Evolutionary conservation across 2,329 filamentous ascomycete species (phyloP), one percentile per base, ranked within the genome.

Genomic region (Phyllosticta citribraziliensis): DNA sequence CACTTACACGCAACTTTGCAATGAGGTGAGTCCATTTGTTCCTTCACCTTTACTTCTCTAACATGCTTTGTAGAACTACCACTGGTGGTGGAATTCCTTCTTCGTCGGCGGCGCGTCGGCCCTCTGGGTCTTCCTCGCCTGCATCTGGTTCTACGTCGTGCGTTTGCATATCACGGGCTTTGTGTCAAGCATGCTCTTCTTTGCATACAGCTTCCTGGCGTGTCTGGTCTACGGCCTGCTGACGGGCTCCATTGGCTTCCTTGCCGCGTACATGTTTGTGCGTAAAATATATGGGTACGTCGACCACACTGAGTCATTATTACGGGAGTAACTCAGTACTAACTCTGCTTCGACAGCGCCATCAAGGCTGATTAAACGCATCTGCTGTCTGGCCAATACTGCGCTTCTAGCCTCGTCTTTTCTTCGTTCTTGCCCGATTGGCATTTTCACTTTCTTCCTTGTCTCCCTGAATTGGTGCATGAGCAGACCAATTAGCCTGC

Each of bases 81-180:
- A 90, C 72, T 96, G 91, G 91, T 94, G 89, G 89, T 95, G 90
- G 90, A 88, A 89, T 72, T 90, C 88, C 57, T 94, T 96, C 76
- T 75, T 89, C 56, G 83, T 91, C 9, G 91, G 91, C 53, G 88
- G 87, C 55, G 84, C 86, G 66, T 90, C 86, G 66, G 84, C 88
- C 6, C 73, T 90, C 63, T 96, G 90, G 89, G 84, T 96, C 47
- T 94, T 93, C 70, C 72, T 84, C 47, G 95, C 94, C 76, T 89
- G 88, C 72, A 78, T 87, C 56, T 96, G 89, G 86, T 95, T 93
- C 76, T 95, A 90, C 74, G 81, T 85, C 67, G 85, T 84, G 65
- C 90, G 89, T 73, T 80, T 96, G 61, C 88, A 92, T 73, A 89
- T 96, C 65, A 83, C 84, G 5, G 91, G 91, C 5, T 88, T 93